These are phyloP conservation scores for Aspergillus chevalieri DNA, from an alignment of 2,329 filamentous ascomycete genomes.

Conservation along the genomic window DNA sequence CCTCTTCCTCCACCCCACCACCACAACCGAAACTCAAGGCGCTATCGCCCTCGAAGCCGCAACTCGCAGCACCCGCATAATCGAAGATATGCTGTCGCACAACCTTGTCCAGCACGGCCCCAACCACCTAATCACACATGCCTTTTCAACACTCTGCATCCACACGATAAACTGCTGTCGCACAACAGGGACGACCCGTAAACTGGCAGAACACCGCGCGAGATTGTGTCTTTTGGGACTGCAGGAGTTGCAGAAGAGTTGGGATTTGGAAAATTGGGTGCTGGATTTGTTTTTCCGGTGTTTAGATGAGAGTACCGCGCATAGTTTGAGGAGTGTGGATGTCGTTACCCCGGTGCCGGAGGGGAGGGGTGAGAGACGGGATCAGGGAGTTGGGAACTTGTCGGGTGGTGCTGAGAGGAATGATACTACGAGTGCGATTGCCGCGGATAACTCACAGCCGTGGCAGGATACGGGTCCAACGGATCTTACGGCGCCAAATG, in stretches of 20 bases:
- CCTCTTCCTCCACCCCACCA: slow-evolving; percentile 33
- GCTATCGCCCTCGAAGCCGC: slow-evolving; percentile 42
- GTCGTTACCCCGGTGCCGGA: background rate
- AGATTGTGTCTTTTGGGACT: slow-evolving; percentile 45
- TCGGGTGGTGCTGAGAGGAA: slow-evolving; percentile 1
- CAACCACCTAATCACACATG: slow-evolving; percentile 45
- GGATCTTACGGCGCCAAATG: slow-evolving; percentile 12
- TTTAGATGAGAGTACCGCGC: slow-evolving; percentile 41
- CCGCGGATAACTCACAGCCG: slow-evolving; percentile 4
- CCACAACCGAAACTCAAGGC: slow-evolving; percentile 26
- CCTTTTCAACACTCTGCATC: slow-evolving; percentile 46
- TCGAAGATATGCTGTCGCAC: slow-evolving; percentile 44
- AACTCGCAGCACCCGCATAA: slow-evolving; percentile 41
- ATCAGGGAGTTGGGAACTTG: background rate
- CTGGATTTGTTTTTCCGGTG: slow-evolving; percentile 46
- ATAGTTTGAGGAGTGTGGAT: slow-evolving; percentile 22
- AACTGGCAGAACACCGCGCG: slow-evolving; percentile 45
- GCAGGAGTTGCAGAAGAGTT: slow-evolving; percentile 45
- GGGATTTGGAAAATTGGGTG: slow-evolving; percentile 47
- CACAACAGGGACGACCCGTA: slow-evolving; percentile 31
- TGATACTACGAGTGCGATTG: slow-evolving; percentile 3
- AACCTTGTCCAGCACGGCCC: slow-evolving; percentile 41
- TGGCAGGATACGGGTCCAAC: background rate
- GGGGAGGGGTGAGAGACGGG: slow-evolving; percentile 1
- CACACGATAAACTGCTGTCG: slow-evolving; percentile 42